Base-by-base conservation (phyloP, 345 rosid genomes). In the Cardamine occulta region DNA sequence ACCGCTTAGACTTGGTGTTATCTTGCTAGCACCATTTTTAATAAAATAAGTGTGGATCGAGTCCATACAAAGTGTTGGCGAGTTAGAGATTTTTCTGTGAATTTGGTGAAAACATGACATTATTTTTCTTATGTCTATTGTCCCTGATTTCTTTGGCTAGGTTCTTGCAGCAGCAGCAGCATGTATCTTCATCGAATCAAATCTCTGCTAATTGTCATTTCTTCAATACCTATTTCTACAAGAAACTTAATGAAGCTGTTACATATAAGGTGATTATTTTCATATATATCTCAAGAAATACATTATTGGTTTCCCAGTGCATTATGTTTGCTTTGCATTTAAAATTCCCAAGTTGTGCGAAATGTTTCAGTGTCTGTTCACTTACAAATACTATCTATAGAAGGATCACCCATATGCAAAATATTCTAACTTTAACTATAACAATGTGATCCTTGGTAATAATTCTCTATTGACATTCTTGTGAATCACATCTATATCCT, bases 151-250 rank as follows among this genome's bases (percentile, higher is more conserved):
- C 23, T 71, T 58, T 82, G 52, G 56, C n/a, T 82, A 94, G 98
- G 78, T 91, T 84, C 79, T 82, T 91, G n/a, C n/a, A n/a, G 72
- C 85, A 80, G 85, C 84, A 81, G 77, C 89, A 26, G 28, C 28
- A 87, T 72, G 79, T 80, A 55, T 74, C 86, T 62, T 74, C 85
- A 60, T 57, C 82, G 42, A 81, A 82, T 68, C 76, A 85, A 71
- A 86, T 83, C 42, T 79, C 72, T 39, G 62, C 69, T 26, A 88
- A 88, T 80, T 88, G 80, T 77, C 97, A 88, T 76, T 84, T 89
- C 74, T 91, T 91, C 75, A 90, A 86, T 74, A 94, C 96, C 37
- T 94, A 86, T 77, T 94, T 91, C 77, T 94, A 94, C 85, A 82
- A 80, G 74, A 91, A 91, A 88, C 97, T 94, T 66, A 85, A 70